phyloP scores from a whole-genome alignment of 192 early-diverging fungal genomes.

The Coemansia sp. region DNA sequence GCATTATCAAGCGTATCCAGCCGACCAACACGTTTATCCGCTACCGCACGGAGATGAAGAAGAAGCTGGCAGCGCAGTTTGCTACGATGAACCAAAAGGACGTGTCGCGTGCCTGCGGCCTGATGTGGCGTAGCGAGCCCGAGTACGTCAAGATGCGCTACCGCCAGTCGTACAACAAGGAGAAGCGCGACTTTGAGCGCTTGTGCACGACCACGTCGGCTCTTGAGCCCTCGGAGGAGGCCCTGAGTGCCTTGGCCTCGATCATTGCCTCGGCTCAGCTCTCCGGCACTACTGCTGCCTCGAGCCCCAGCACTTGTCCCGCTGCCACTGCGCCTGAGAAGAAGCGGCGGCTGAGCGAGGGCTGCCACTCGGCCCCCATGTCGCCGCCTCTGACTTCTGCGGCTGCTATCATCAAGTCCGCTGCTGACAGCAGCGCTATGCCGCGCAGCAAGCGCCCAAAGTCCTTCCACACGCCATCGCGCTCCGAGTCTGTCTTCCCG shows the following conservation, averaged over 20 bases:
- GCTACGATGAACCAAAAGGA: slow-evolving; percentile 59
- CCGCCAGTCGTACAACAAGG: slow-evolving; percentile 60
- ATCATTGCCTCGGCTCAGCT: slow-evolving; percentile 38
- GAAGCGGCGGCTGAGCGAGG: slow-evolving; percentile 51
- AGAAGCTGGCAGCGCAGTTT: slow-evolving; percentile 55
- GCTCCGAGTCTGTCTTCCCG: slow-evolving; percentile 23
- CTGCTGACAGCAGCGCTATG: background rate
- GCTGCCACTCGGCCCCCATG: slow-evolving; percentile 49
- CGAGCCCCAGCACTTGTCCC: slow-evolving; percentile 7
- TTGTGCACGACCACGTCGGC: slow-evolving; percentile 51
- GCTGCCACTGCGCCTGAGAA: slow-evolving; percentile 21
- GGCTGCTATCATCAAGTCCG: slow-evolving; percentile 16
- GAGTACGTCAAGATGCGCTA: slow-evolving; percentile 60
- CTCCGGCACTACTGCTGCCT: slow-evolving; percentile 5
- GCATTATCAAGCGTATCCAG: slow-evolving; percentile 57
- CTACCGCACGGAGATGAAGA: slow-evolving; percentile 61
- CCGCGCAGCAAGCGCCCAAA: slow-evolving; percentile 44
- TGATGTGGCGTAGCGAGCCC: slow-evolving; percentile 62
- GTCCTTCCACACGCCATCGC: slow-evolving; percentile 42
- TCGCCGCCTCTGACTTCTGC: slow-evolving; percentile 42
- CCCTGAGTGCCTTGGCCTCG: slow-evolving; percentile 43
- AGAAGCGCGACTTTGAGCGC: slow-evolving; percentile 60
- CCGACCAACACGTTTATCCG: slow-evolving; percentile 63
- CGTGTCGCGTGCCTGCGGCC: slow-evolving; percentile 58
- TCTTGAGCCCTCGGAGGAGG: slow-evolving; percentile 51